These are phyloP conservation scores for Fusarium kyushuense DNA, from an alignment of 2,329 filamentous ascomycete genomes.

Conservation along the genomic window DNA sequence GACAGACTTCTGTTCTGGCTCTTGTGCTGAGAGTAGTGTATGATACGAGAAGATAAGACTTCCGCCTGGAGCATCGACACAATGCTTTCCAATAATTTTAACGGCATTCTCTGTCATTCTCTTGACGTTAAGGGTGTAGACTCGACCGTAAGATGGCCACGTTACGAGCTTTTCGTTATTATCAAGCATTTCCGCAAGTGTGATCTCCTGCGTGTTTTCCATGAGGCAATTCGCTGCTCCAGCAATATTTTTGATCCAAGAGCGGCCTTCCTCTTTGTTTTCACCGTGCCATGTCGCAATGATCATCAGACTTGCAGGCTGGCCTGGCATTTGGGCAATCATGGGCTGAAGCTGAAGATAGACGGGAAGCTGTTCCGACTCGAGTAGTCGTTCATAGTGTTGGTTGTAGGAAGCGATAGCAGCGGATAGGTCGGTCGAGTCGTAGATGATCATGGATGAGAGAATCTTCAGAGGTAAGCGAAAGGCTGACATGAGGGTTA, in stretches of 20 bases:
- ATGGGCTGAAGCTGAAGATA: background rate
- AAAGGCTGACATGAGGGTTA: rapidly evolving
- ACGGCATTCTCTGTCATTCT: rapidly evolving
- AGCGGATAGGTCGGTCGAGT: background rate
- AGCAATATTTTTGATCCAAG: background rate
- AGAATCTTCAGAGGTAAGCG: background rate
- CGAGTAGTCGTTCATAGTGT: background rate
- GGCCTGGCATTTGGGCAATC: background rate
- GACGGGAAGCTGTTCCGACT: rapidly evolving
- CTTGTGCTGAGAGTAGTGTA: background rate
- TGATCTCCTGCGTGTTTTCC: background rate
- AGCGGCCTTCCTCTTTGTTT: background rate
- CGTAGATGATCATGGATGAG: background rate
- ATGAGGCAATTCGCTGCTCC: background rate
- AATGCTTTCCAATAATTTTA: background rate
- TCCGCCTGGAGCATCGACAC: background rate
- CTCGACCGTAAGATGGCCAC: background rate
- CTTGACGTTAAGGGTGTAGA: background rate
- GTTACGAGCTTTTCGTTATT: background rate
- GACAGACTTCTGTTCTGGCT: background rate
- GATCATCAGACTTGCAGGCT: rapidly evolving
- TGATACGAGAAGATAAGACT: slow-evolving; percentile 1
- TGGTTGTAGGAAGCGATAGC: background rate
- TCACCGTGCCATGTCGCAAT: background rate
- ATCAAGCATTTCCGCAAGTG: background rate